These are phyloP conservation scores for Curvularia sp. DNA, from an alignment of 2,329 filamentous ascomycete species.

Conservation along the genomic window DNA sequence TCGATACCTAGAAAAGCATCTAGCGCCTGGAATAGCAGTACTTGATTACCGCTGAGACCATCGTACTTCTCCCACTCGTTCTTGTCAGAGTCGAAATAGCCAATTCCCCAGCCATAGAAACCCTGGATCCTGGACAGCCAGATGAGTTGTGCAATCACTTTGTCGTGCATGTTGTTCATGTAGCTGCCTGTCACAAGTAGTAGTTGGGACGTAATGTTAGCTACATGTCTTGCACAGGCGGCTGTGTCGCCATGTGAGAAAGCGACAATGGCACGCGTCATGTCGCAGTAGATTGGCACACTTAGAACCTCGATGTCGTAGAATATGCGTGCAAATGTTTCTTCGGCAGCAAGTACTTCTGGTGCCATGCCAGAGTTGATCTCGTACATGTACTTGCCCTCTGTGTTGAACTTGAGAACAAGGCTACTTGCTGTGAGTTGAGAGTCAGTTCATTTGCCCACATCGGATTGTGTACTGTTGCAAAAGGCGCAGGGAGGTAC, in stretches of 20 bases:
- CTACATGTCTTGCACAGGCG: constrained; percentile 1
- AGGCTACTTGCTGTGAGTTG: neutral
- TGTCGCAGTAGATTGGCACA: constrained; percentile 7
- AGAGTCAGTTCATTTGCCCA: neutral
- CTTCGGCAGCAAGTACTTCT: neutral
- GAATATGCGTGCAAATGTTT: constrained; percentile 9
- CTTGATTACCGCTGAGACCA: constrained; percentile 10
- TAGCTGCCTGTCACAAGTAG: constrained; percentile 1
- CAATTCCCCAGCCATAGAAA: constrained; percentile 12
- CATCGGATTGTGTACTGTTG: neutral
- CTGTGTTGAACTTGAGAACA: constrained; percentile 10
- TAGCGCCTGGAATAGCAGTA: constrained; percentile 8
- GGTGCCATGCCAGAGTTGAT: constrained; percentile 10
- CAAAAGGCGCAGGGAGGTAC: neutral
- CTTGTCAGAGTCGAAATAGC: neutral
- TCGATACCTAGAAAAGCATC: constrained; percentile 16
- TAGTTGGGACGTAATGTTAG: constrained; percentile 7
- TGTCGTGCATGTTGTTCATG: constrained; percentile 10
- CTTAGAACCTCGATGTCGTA: constrained; percentile 6
- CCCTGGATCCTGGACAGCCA: constrained; percentile 13
- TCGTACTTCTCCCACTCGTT: constrained; percentile 9
- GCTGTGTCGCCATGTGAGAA: constrained; percentile 1
- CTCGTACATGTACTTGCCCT: neutral
- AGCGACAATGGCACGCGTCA: constrained; percentile 1
- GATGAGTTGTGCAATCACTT: constrained; percentile 6